These are phyloP conservation scores for Aspergillus vadensis DNA, from an alignment of 2,329 filamentous ascomycete species.

Conservation along the genomic window DNA sequence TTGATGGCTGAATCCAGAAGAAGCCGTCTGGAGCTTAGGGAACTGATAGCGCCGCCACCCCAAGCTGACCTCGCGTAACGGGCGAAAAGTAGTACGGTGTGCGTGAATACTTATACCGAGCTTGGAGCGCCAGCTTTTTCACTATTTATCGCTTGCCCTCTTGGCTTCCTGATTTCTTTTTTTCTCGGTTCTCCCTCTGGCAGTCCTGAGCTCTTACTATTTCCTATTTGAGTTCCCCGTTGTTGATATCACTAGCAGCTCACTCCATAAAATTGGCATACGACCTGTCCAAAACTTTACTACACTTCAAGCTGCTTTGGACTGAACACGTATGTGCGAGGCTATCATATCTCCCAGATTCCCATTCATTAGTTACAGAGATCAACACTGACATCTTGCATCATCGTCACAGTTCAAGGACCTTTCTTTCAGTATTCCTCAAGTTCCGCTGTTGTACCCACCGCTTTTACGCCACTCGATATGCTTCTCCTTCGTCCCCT, in stretches of 20 bases:
- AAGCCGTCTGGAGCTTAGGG: slow-evolving; percentile 20
- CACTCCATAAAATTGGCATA: background rate
- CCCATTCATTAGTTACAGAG: slow-evolving; percentile 2
- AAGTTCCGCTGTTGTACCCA: slow-evolving; percentile 2
- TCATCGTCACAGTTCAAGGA: background rate
- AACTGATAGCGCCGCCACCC: slow-evolving; percentile 26
- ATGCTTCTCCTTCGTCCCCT: slow-evolving; percentile 34
- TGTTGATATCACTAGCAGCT: background rate
- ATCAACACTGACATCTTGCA: slow-evolving; percentile 9
- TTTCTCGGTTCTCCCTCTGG: background rate
- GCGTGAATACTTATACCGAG: slow-evolving; percentile 21
- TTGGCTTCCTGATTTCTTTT: slow-evolving; percentile 2
- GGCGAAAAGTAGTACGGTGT: slow-evolving; percentile 18
- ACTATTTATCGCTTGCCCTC: slow-evolving; percentile 5
- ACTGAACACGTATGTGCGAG: background rate
- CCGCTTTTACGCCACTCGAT: slow-evolving; percentile 13
- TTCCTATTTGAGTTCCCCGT: background rate
- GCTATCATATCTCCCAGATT: background rate
- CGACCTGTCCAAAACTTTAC: slow-evolving; percentile 5
- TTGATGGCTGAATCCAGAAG: slow-evolving; percentile 10
- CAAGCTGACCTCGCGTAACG: slow-evolving; percentile 18
- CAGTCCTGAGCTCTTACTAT: background rate
- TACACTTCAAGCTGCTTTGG: background rate
- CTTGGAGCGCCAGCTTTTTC: slow-evolving; percentile 3
- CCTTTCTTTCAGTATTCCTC: background rate